Evolutionary conservation across 225 moss, liverwort and hornwort genomes (phyloP).

Genomic region (Antitrichia curtipendula): DNA sequence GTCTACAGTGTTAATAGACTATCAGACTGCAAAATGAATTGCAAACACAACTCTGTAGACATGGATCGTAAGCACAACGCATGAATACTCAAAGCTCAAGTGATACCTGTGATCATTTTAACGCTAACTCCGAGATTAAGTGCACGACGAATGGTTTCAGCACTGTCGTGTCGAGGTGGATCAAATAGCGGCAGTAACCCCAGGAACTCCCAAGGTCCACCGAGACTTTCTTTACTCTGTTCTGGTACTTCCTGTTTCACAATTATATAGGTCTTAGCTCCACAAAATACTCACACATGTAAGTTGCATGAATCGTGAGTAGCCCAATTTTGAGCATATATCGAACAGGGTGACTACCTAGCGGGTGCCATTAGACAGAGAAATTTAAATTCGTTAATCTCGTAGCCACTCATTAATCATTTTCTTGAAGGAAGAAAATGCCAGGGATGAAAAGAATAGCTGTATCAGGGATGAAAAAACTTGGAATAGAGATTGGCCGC

Average conservation of each 20-base stretch:
- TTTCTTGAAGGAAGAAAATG: background rate
- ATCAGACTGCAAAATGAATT: background rate
- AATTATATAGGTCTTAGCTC: background rate
- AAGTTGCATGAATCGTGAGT: background rate
- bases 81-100: background rate
- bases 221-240: slow-evolving; percentile 31
- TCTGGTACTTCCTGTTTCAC: slow-evolving; percentile 47
- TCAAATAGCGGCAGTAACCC: slow-evolving; percentile 70
- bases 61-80: background rate
- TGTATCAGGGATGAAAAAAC: background rate
- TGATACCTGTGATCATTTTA: slow-evolving; percentile 66
- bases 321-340: background rate
- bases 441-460: background rate
- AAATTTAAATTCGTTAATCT: background rate
- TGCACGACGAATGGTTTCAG: slow-evolving; percentile 67
- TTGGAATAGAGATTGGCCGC: background rate
- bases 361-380: background rate
- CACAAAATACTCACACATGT: background rate
- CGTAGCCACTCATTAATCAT: background rate
- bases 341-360: background rate
- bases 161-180: slow-evolving; percentile 74
- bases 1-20: background rate
- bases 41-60: background rate
- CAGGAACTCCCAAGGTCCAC: slow-evolving; percentile 38
- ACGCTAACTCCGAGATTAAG: slow-evolving; percentile 64